A percentile compares a stretch with the other conserved stretches of the same genome.
Evolutionary conservation across 2,329 filamentous ascomycete species (phyloP).

Genomic region (Allantophomopsis cytisporea): DNA sequence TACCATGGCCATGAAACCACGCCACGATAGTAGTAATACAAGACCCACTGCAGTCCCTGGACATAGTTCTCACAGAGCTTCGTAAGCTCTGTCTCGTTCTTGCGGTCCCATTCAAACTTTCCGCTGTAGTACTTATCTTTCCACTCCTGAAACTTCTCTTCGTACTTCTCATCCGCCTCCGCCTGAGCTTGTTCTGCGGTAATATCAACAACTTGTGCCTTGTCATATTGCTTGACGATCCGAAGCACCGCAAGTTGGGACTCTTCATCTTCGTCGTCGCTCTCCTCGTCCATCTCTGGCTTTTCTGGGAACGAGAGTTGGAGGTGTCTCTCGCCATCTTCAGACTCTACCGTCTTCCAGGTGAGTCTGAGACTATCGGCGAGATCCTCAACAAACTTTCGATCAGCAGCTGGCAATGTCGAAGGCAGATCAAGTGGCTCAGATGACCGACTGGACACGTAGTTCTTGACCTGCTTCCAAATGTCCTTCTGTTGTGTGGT

Average conservation of each 20-base stretch:
- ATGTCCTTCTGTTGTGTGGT: constrained; percentile 70
- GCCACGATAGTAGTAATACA: constrained; percentile 95
- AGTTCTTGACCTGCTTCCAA: constrained; percentile 73
- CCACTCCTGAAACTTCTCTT: constrained; percentile 82
- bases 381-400: constrained; percentile 84
- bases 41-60: constrained; percentile 92
- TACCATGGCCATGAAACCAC: constrained; percentile 99
- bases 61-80: constrained; percentile 92
- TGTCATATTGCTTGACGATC: constrained; percentile 83
- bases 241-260: constrained; percentile 71
- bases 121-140: constrained; percentile 86
- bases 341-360: constrained; percentile 50
- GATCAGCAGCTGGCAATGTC: constrained; percentile 67
- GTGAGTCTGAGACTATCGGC: constrained; percentile 54
- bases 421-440: constrained; percentile 60
- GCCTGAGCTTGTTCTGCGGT: constrained; percentile 67
- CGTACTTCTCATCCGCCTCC: constrained; percentile 72
- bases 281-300: constrained; percentile 35
- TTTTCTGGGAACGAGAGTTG: constrained; percentile 42
- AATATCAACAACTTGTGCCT: constrained; percentile 71
- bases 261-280: constrained; percentile 66
- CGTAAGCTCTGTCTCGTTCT: constrained; percentile 67
- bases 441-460: constrained; percentile 54
- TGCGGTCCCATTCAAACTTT: constrained; percentile 82
- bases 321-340: constrained; percentile 52